These are phyloP conservation scores for Fusarium verrucosum DNA, from an alignment of 2,329 filamentous ascomycete species.

Conservation along the genomic window DNA sequence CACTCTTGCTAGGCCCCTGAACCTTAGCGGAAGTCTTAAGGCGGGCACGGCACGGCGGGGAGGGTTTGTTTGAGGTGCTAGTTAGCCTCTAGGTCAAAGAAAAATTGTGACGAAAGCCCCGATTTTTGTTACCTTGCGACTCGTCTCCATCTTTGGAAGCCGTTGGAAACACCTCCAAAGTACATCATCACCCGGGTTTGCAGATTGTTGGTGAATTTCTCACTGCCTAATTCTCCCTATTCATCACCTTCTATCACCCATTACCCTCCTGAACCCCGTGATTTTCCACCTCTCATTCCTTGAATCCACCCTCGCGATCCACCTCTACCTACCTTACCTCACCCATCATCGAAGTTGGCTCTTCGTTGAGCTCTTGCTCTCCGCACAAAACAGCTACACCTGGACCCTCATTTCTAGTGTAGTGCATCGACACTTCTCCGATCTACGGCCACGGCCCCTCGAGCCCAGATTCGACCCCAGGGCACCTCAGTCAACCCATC, in stretches of 20 bases:
- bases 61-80: conserved; percentile 25
- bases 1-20: conserved; percentile 20
- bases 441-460: conserved; percentile 19
- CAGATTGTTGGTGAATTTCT: conserved; percentile 32
- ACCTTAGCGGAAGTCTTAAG: conserved; percentile 32
- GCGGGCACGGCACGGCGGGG: conserved; percentile 30
- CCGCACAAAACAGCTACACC: conserved; percentile 34
- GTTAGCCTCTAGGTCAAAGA: conserved; percentile 10
- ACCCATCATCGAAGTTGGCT: conserved; percentile 18
- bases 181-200: conserved; percentile 36
- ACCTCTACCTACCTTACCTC: too few species aligned
- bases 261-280: not conserved
- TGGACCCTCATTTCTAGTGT: conserved; percentile 36
- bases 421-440: conserved; percentile 30
- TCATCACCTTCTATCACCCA: conserved; percentile 2
- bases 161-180: conserved; percentile 39
- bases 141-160: conserved; percentile 38
- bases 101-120: conserved; percentile 48
- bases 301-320: conserved; percentile 11
- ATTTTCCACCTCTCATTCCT: conserved; percentile 13
- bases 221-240: conserved; percentile 7
- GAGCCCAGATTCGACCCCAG: conserved; percentile 25
- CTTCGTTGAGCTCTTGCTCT: conserved; percentile 35
- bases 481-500: conserved; percentile 20
- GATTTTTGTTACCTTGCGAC: conserved; percentile 40